Conservation (phyloP, 2,329 filamentous ascomycete species). For the Cladosporium sp. region DNA sequence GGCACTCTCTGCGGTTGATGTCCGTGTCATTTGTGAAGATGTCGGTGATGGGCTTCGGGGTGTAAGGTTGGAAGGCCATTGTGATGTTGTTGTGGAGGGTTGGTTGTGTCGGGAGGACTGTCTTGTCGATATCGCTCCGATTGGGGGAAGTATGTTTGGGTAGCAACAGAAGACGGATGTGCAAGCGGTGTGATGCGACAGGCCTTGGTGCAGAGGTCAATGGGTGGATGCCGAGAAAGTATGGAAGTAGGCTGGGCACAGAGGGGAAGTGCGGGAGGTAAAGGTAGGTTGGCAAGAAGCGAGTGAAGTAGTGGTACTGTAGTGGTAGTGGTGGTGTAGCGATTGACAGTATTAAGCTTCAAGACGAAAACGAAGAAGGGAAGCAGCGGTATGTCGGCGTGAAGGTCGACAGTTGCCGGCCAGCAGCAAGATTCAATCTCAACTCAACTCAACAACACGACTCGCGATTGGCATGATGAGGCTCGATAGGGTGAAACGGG, state of each 20-base stretch:
- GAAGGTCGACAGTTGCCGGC: neutral
- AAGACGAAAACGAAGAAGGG: neutral
- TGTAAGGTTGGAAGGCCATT: slow-evolving; percentile 44
- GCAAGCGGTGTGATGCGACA: neutral
- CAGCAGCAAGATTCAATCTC: neutral
- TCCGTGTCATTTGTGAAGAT: slow-evolving; percentile 66
- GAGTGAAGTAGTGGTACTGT: neutral
- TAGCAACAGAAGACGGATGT: neutral
- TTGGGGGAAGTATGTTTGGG: neutral
- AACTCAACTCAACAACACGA: neutral
- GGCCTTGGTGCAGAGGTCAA: neutral
- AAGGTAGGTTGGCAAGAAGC: neutral
- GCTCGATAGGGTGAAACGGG: neutral
- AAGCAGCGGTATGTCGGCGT: neutral
- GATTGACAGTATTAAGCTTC: slow-evolving; percentile 1
- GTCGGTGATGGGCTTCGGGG: slow-evolving; percentile 55
- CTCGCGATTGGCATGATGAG: neutral
- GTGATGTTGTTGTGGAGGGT: slow-evolving; percentile 16
- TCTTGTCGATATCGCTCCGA: neutral
- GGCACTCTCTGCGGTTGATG: slow-evolving; percentile 66
- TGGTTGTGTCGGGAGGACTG: neutral
- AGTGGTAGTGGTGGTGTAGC: neutral
- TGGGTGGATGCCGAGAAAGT: slow-evolving; percentile 10
- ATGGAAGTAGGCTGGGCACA: neutral
- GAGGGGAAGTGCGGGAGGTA: neutral